These are phyloP conservation scores for Tylopilus felleus DNA, from an alignment of 768 basidiomycete species.

Conservation along the genomic window DNA sequence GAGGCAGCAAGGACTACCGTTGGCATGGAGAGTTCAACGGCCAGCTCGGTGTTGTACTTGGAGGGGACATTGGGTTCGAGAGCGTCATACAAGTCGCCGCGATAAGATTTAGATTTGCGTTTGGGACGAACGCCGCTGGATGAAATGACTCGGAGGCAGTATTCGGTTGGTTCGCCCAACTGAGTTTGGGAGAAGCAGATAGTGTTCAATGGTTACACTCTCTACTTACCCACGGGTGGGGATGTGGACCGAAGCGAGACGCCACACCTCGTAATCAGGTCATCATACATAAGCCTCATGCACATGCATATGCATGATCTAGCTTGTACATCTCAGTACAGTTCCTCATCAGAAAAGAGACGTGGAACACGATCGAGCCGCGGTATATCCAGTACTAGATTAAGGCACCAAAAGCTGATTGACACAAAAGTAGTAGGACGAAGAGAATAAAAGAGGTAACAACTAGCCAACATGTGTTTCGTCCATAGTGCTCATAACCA, in stretches of 20 bases:
- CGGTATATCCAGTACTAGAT: conserved; percentile 24
- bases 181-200: conserved; percentile 1
- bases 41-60: neutral
- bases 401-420: conserved; percentile 13
- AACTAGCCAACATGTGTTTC: conserved; percentile 13
- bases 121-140: neutral
- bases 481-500: conserved; percentile 8
- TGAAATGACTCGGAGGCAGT: neutral
- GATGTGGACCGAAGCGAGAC: neutral
- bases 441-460: conserved; percentile 4
- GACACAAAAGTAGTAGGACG: conserved; percentile 11
- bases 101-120: conserved; percentile 10
- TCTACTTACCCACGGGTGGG: neutral
- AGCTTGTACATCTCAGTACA: neutral
- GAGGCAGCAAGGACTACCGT: conserved; percentile 2
- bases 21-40: neutral
- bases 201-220: conserved; percentile 6
- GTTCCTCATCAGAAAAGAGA: conserved; percentile 9
- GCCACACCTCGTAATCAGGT: neutral
- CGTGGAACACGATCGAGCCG: conserved; percentile 9
- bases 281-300: conserved; percentile 8
- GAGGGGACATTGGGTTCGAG: no score
- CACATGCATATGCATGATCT: neutral
- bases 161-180: neutral
- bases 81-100: no score